These are phyloP conservation scores for Kwoniella dendrophila DNA, from an alignment of 768 basidiomycete genomes.

Conservation along the genomic window DNA sequence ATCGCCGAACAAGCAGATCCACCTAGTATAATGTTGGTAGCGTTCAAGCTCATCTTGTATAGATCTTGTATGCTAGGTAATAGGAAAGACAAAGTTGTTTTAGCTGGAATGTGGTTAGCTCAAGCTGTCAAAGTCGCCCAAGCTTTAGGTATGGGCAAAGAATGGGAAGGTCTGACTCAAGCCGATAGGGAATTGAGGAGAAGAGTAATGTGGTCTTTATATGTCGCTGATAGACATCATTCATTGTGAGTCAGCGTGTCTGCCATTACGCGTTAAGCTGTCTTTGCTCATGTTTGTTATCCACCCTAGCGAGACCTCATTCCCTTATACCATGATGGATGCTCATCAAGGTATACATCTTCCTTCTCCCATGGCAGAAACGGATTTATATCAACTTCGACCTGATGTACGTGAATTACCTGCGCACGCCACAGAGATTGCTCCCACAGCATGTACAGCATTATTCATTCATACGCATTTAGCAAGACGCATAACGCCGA, in stretches of 20 bases:
- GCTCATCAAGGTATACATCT: slow-evolving; percentile 42
- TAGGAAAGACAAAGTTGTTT: slow-evolving; percentile 24
- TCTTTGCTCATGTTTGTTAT: background rate
- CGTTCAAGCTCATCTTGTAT: slow-evolving; percentile 41
- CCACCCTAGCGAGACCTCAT: slow-evolving; percentile 27
- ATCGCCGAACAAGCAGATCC: slow-evolving; percentile 43
- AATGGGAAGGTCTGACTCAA: slow-evolving; percentile 45
- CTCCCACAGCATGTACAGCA: slow-evolving; percentile 39
- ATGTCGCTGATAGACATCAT: slow-evolving; percentile 44
- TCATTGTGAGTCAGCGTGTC: slow-evolving; percentile 36
- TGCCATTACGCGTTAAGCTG: too few species aligned
- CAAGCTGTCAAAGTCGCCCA: slow-evolving; percentile 47
- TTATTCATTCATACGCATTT: slow-evolving; percentile 47
- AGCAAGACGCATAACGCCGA: slow-evolving; percentile 38
- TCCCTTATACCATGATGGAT: slow-evolving; percentile 48
- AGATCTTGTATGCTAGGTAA: slow-evolving; percentile 33
- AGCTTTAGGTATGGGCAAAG: slow-evolving; percentile 42
- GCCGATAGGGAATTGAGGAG: slow-evolving; percentile 45
- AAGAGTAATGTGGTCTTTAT: slow-evolving; percentile 47
- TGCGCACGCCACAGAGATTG: slow-evolving; percentile 33
- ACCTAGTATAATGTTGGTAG: slow-evolving; percentile 46
- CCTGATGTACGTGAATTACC: slow-evolving; percentile 31
- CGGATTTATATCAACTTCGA: slow-evolving; percentile 37
- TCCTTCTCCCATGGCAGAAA: slow-evolving; percentile 42
- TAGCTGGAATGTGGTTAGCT: slow-evolving; percentile 38